Base-by-base conservation (phyloP, 306 rosid genomes). In the Ormosia emarginata region DNA sequence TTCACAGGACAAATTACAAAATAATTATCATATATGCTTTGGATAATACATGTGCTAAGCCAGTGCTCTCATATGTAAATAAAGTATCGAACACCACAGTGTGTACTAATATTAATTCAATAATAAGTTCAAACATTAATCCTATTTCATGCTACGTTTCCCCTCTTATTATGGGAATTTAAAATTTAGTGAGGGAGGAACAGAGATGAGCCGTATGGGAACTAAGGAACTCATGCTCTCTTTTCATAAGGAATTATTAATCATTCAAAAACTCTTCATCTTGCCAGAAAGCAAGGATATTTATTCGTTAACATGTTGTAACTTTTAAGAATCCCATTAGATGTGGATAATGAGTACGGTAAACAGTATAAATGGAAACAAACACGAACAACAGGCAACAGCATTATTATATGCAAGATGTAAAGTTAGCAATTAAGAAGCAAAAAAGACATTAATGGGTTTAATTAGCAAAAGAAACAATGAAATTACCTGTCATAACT, bases 401-500 rank as follows among this genome's bases (percentile, higher is more conserved):
- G 13, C 37, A 49, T 29, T 14, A 29, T 39, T 37, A 29, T 37
- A 37, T 7, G 13, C 15, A 7, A 39, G 61, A 70, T 68, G 15
- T 11, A 62, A 43, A 41, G 33, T 15, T 15, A 49, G 36, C 53
- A 55, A 34, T 4, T 41, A 15, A 53, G n/a, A 18, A 67, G 36
- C 36, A 55, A 67, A 53, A 15, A n/a, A 15, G 6, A 63, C 30
- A 7, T 50, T 39, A 82, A 47, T 7, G 32, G 33, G 53, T 49
- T n/a, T 17, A 66, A 66, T 55, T 56, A 55, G 67, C 67, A 65
- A 81, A 37, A 62, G 3, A 2, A 70, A 64, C 8, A 73, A 18
- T 4, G 13, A 71, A 71, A 58, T 64, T 58, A 84, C 87, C 87
- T 84, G 87, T 84, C 87, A 79, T 84, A 84, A 79, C 77, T 73